phyloP scores from a whole-genome alignment of 345 rosid genomes.

The Stellera chamaejasme region DNA sequence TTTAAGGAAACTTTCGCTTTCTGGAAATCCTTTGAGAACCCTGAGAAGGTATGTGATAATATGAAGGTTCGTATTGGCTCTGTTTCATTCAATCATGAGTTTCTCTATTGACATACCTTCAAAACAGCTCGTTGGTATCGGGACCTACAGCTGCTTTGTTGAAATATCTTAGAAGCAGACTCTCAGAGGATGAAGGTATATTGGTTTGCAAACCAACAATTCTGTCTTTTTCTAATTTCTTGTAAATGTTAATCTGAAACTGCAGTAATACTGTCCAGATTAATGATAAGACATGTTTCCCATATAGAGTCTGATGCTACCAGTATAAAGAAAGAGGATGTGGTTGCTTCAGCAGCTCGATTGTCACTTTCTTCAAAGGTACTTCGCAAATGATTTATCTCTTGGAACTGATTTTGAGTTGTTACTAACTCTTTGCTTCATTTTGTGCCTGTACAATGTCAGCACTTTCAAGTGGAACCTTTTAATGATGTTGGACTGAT shows the following conservation, averaged over 20 bases:
- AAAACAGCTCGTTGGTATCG: conserved; percentile 68
- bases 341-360: conserved; percentile 71
- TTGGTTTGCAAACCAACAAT: conserved; percentile 4
- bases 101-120: conserved; percentile 9
- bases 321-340: conserved; percentile 47
- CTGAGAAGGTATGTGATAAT: conserved; percentile 55
- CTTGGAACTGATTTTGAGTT: not conserved
- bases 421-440: not conserved
- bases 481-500: not conserved
- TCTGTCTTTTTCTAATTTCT: not conserved
- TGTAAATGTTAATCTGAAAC: not conserved
- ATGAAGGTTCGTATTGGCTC: conserved; percentile 10
- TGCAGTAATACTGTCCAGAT: conserved; percentile 3
- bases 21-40: conserved; percentile 85
- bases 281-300: conserved; percentile 9
- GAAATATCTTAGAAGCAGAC: conserved; percentile 77
- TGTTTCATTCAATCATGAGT: conserved; percentile 13
- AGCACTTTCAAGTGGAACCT: not conserved
- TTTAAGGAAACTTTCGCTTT: conserved; percentile 62
- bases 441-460: not conserved
- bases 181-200: conserved; percentile 65
- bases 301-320: conserved; percentile 48
- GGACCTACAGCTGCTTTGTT: conserved; percentile 85
- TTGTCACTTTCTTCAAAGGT: conserved; percentile 86
- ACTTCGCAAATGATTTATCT: conserved; percentile 1